Evolutionary conservation across 2,329 filamentous ascomycete species (phyloP).

Genomic region (Colletotrichum scovillei): DNA sequence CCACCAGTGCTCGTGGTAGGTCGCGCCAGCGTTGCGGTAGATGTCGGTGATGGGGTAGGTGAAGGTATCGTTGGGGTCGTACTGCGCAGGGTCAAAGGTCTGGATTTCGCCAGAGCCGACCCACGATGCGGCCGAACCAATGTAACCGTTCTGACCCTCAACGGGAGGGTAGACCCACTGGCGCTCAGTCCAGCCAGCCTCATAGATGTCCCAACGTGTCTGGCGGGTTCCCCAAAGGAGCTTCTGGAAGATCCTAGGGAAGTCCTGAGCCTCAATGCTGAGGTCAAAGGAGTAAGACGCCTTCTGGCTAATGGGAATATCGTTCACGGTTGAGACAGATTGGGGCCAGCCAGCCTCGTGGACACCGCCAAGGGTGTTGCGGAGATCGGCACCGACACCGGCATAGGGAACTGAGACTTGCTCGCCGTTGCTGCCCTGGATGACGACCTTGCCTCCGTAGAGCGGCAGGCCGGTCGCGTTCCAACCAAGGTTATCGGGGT

Average conservation of each 20-base stretch:
- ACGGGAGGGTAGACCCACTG: conserved; percentile 43
- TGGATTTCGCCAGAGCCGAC: conserved; percentile 30
- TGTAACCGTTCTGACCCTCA: conserved; percentile 42
- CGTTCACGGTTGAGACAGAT: conserved; percentile 18
- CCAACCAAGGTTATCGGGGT: conserved; percentile 38
- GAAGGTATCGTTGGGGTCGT: conserved; percentile 41
- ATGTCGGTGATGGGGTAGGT: conserved; percentile 40
- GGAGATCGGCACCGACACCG: conserved; percentile 37
- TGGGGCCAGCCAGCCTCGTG: conserved; percentile 35
- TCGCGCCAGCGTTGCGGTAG: conserved; percentile 35
- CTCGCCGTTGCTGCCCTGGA: conserved; percentile 52
- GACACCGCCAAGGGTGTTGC: conserved; percentile 29
- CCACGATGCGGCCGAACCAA: conserved; percentile 44
- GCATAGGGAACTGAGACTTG: conserved; percentile 54
- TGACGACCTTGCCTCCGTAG: conserved; percentile 48
- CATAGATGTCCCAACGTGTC: conserved; percentile 39
- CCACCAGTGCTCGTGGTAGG: conserved; percentile 48
- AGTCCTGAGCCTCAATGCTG: conserved; percentile 36
- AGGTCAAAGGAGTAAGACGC: conserved; percentile 34
- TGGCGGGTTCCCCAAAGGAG: conserved; percentile 40
- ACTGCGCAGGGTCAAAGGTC: conserved; percentile 37
- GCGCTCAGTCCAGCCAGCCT: conserved; percentile 41
- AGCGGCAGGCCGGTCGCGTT: conserved; percentile 43
- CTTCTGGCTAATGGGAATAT: conserved; percentile 25
- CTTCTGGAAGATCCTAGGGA: conserved; percentile 37